Evolutionary conservation across 345 rosid genomes (phyloP).

Genomic region (Barbarea vulgaris): DNA sequence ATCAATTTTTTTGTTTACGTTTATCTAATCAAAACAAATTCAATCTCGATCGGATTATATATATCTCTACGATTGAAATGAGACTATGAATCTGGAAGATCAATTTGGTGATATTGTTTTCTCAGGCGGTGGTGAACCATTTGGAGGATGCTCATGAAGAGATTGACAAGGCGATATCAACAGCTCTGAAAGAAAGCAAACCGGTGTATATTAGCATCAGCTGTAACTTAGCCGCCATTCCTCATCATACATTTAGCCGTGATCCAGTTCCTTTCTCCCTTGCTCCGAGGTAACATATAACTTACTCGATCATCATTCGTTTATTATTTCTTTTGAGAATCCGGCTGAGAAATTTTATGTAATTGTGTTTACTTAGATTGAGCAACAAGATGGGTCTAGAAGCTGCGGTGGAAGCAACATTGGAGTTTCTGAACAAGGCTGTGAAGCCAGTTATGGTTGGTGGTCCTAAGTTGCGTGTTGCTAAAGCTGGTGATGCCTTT

Average conservation of each 20-base stretch:
- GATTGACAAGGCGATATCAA: conserved; percentile 11
- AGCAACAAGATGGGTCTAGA: conserved; percentile 7
- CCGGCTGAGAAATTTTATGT: background rate
- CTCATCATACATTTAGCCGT: conserved; percentile 1
- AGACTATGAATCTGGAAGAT: too few species aligned
- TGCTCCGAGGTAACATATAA: background rate
- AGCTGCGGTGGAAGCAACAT: conserved; percentile 15
- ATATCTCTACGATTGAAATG: too few species aligned
- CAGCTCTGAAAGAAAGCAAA: conserved; percentile 16
- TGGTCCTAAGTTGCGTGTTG: conserved; percentile 18
- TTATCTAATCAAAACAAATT: too few species aligned
- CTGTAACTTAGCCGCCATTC: conserved; percentile 18
- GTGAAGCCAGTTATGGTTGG: conserved; percentile 25
- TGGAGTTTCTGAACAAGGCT: conserved; percentile 13
- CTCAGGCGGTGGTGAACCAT: conserved; percentile 21
- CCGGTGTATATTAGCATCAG: conserved; percentile 4
- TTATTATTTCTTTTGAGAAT: background rate
- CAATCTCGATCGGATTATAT: too few species aligned
- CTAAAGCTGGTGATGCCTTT: conserved; percentile 9
- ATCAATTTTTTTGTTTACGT: background rate
- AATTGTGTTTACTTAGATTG: background rate
- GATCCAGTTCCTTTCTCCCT: conserved; percentile 2
- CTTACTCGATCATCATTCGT: background rate
- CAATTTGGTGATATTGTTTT: background rate
- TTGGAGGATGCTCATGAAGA: conserved; percentile 21